Percentiles rank a stretch among this genome's conserved stretches.
Conservation (phyloP, 768 basidiomycete genomes). For the Tricholoma sp. region DNA sequence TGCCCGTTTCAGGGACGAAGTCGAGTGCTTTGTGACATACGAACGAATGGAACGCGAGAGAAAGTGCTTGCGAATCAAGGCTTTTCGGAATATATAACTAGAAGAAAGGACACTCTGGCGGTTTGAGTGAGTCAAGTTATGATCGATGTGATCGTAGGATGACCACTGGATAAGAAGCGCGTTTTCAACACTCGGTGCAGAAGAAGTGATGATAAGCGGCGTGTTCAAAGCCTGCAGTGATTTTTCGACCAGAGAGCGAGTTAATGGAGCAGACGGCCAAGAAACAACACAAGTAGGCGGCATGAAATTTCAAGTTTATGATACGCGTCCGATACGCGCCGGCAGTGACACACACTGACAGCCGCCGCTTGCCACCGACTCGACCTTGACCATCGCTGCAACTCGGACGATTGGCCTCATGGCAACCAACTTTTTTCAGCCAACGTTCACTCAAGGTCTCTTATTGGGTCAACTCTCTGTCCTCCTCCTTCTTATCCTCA, state of each 20-base stretch:
- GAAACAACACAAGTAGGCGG: constrained; percentile 24
- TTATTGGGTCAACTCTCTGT: constrained; percentile 91
- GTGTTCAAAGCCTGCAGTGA: constrained; percentile 26
- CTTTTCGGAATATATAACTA: constrained; percentile 86
- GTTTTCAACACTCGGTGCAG: constrained; percentile 7
- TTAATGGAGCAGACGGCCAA: constrained; percentile 49
- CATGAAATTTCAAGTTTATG: not conserved
- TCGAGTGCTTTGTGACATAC: constrained; percentile 66
- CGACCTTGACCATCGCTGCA: not conserved
- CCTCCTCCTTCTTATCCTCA: constrained; percentile 63
- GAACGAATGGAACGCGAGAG: constrained; percentile 69
- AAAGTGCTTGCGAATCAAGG: constrained; percentile 92
- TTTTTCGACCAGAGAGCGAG: constrained; percentile 38
- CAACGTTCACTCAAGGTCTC: constrained; percentile 94
- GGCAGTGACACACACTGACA: too few relatives aligned
- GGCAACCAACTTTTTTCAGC: constrained; percentile 62
- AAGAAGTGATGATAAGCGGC: constrained; percentile 15
- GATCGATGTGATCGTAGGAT: constrained; percentile 83
- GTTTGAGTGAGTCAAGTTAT: constrained; percentile 57
- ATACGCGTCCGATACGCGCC: not conserved
- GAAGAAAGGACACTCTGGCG: constrained; percentile 60
- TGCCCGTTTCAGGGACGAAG: constrained; percentile 48
- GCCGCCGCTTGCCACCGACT: not conserved
- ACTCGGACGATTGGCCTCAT: constrained; percentile 17
- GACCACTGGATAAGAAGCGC: constrained; percentile 67